phyloP scores from a whole-genome alignment of 129 eudicot genomes.

The Escallonia herrerae region DNA sequence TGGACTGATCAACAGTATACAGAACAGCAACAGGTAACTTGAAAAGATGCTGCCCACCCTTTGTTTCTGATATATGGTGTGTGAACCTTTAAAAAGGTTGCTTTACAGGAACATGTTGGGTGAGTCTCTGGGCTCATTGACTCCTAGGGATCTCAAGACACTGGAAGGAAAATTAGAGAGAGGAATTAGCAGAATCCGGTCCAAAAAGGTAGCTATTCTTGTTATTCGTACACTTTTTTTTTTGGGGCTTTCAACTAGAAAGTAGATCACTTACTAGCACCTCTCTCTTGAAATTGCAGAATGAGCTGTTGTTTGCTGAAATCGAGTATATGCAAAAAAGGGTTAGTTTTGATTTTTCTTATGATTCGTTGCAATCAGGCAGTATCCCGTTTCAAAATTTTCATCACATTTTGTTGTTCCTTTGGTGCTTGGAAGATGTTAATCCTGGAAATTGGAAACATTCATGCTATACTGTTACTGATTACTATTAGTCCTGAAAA shows the following conservation, averaged over 20 bases:
- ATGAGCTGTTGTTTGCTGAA: conserved; percentile 91
- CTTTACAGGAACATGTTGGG: conserved; percentile 82
- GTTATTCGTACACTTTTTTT: neutral
- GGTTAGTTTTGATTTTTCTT: conserved; percentile 25
- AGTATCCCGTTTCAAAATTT: too few relatives aligned
- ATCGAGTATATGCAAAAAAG: conserved; percentile 90
- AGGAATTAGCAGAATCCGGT: conserved; percentile 72
- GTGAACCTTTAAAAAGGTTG: conserved; percentile 17
- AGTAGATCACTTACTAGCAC: neutral
- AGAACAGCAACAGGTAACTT: conserved; percentile 67
- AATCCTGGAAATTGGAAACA: too few relatives aligned
- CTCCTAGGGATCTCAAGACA: conserved; percentile 54
- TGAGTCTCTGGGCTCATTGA: conserved; percentile 53
- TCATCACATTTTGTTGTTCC: too few relatives aligned
- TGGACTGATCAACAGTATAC: conserved; percentile 56
- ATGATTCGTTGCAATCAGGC: too few relatives aligned
- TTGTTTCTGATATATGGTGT: neutral
- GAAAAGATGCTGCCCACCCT: neutral
- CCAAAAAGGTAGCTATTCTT: conserved; percentile 56
- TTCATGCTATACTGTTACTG: too few relatives aligned
- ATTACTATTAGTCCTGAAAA: too few relatives aligned
- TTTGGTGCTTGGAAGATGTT: too few relatives aligned
- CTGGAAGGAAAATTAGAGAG: conserved; percentile 64
- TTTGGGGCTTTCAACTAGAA: neutral
- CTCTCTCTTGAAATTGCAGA: conserved; percentile 35